phyloP scores from a whole-genome alignment of 306 rosid genomes.

The Vachellia pachyceras region DNA sequence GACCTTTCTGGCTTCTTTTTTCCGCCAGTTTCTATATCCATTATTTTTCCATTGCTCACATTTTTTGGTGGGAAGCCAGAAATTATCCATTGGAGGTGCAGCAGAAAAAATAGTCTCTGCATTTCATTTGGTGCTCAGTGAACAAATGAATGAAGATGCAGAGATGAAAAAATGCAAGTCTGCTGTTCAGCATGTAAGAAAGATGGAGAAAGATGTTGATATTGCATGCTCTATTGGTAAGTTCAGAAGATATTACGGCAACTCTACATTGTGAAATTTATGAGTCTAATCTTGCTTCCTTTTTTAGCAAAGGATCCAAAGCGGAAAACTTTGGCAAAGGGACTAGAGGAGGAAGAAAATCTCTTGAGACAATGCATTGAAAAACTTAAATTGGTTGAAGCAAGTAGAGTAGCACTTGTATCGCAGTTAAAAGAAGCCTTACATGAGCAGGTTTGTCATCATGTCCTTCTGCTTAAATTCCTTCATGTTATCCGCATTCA shows the following conservation, averaged over 20 bases:
- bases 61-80: constrained; percentile 57
- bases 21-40: not conserved
- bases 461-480: not conserved
- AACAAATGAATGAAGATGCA: too few relatives aligned
- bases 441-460: constrained; percentile 69
- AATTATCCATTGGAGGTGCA: constrained; percentile 65
- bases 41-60: constrained; percentile 32
- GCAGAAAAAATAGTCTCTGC: too few relatives aligned
- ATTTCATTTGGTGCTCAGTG: too few relatives aligned
- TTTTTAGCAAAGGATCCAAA: constrained; percentile 83
- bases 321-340: constrained; percentile 70
- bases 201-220: constrained; percentile 24
- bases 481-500: not conserved
- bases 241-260: constrained; percentile 29
- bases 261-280: constrained; percentile 32
- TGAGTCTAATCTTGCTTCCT: constrained; percentile 45
- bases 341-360: constrained; percentile 77
- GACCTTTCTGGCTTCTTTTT: constrained; percentile 23
- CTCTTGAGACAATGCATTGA: constrained; percentile 71
- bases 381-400: constrained; percentile 74
- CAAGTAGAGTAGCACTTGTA: constrained; percentile 75
- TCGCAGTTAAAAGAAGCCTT: constrained; percentile 88
- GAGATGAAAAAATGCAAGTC: constrained; percentile 42
- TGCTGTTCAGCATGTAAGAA: not conserved
- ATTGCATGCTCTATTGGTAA: constrained; percentile 67